phyloP scores from a whole-genome alignment of 257 asterid species.

The Handroanthus guayacan region DNA sequence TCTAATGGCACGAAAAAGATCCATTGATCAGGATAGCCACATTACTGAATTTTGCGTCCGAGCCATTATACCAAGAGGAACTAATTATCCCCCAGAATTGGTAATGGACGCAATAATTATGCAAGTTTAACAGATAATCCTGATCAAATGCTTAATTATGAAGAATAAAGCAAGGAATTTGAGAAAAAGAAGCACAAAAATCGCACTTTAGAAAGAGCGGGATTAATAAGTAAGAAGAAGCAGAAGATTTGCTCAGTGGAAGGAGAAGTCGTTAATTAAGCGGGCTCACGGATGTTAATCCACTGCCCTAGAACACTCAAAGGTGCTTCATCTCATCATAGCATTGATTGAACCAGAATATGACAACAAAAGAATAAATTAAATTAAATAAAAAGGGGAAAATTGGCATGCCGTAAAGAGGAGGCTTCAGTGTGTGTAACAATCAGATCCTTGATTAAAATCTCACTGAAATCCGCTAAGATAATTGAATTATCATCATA shows the following conservation, averaged over 20 bases:
- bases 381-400: neutral
- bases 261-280: constrained; percentile 62
- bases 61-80: constrained; percentile 83
- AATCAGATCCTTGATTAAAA: constrained; percentile 76
- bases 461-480: constrained; percentile 99
- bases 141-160: no score
- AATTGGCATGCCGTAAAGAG: no score
- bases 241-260: constrained; percentile 53
- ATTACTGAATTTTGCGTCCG: constrained; percentile 57
- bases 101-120: constrained; percentile 68
- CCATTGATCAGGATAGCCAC: constrained; percentile 86
- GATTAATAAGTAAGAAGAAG: neutral
- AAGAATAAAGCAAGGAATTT: neutral
- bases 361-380: neutral
- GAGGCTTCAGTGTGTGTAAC: constrained; percentile 97
- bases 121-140: no score
- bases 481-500: constrained; percentile 66
- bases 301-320: constrained; percentile 62
- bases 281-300: constrained; percentile 63
- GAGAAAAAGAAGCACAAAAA: neutral
- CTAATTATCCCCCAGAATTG: constrained; percentile 72
- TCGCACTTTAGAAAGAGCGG: neutral
- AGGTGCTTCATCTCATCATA: constrained; percentile 54
- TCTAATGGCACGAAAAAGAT: constrained; percentile 51
- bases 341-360: constrained; percentile 1